Percentiles rank a stretch among this genome's conserved stretches.
phyloP scores from a whole-genome alignment of 2,329 filamentous ascomycete species.

The Colletotrichum sidae region DNA sequence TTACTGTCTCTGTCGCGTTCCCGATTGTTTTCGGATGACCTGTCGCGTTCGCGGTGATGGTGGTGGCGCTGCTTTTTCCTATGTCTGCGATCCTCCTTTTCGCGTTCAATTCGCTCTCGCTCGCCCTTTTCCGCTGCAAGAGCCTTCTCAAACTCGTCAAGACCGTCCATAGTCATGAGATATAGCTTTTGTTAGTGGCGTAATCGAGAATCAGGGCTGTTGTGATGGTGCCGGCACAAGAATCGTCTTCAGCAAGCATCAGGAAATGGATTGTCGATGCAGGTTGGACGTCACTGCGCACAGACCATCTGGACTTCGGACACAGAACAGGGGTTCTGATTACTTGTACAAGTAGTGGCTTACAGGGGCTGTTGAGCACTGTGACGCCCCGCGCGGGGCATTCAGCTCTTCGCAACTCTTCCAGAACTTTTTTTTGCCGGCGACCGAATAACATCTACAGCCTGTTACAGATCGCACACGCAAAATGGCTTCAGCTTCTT shows the following conservation, averaged over 20 bases:
- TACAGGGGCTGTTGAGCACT: constrained; percentile 23
- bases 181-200: neutral
- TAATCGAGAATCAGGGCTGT: neutral
- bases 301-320: constrained; percentile 25
- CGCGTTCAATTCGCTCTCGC: constrained; percentile 60
- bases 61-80: constrained; percentile 59
- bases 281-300: constrained; percentile 34
- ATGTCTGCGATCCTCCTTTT: constrained; percentile 57
- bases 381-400: constrained; percentile 36
- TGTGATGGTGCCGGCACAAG: neutral
- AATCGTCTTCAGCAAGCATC: neutral
- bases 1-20: constrained; percentile 38
- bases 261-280: constrained; percentile 18
- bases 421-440: constrained; percentile 38
- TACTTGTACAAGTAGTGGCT: neutral
- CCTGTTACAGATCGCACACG: constrained; percentile 13
- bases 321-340: constrained; percentile 14
- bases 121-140: constrained; percentile 73
- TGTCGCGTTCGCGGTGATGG: constrained; percentile 56
- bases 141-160: constrained; percentile 81
- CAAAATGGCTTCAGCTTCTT: constrained; percentile 40
- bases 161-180: constrained; percentile 58
- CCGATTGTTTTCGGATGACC: constrained; percentile 42
- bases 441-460: constrained; percentile 19
- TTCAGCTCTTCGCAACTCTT: constrained; percentile 34